Base-by-base conservation (phyloP, 352 stramenopile genomes). In the Thalassiosira livingstoniorum region DNA sequence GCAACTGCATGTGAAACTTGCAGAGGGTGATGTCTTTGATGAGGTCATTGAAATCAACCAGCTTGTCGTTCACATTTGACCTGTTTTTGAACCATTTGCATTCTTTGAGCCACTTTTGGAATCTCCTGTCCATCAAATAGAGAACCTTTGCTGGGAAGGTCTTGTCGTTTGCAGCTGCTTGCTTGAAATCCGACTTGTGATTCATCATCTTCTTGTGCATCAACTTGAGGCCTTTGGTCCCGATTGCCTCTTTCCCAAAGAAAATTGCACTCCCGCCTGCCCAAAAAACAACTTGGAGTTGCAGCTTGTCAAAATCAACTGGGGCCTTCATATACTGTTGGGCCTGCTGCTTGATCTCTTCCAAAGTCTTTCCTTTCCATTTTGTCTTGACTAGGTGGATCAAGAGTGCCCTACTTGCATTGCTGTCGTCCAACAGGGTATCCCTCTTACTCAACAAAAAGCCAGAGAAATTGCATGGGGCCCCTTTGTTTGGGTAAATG, bases 381-480 rank as follows among this genome's bases (percentile, higher is more conserved):
- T 71, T 23, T n/a, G 63, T 71, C 13, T 34, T 2, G 5, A 42
- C n/a, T 1, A 71, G 11, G 39, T 71, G 62, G 2, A 70, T 23
- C 4, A 57, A 29, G 29, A 71, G 4, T 4, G 31, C 23, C 2
- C 25, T 25, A 27, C 32, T 23, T 34, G 58, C 25, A 11, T 60
- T 39, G 1, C 60, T 23, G 13, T 23, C 25, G 21, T 23, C 11
- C n/a, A n/a, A n/a, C 5, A 71, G 63, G n/a, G 42, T 39, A 37
- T 34, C 47, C n/a, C 35, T 23, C 60, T 71, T 1, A n/a, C 25
- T 42, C 39, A 71, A 37, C 0, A 7, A 58, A 25, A 71, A 71
- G 15, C 11, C 21, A 15, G 42, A 43, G 63, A 58, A 71, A 15
- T 71, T 71, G 25, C 63, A 61, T 42, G 63, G 63, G 2, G 27